These are phyloP conservation scores for Penicillium paxilli DNA, from an alignment of 495 filamentous ascomycete genomes.

Conservation along the genomic window DNA sequence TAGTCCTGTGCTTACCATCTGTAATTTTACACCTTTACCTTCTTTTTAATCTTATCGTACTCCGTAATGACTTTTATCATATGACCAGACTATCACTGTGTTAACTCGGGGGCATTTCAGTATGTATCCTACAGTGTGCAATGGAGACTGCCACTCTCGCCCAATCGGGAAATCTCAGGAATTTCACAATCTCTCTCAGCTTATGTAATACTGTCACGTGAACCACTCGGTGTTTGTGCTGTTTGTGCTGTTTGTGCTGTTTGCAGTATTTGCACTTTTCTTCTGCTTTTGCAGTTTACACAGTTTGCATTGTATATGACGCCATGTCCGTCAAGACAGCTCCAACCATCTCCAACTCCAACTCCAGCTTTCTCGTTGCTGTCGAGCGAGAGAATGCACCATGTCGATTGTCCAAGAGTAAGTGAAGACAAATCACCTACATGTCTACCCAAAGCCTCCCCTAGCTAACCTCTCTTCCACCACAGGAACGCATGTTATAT, in stretches of 20 bases:
- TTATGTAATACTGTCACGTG: not conserved
- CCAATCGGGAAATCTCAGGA: not conserved
- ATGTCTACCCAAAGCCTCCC: not conserved
- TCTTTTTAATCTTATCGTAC: no score
- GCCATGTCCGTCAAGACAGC: slow-evolving; percentile 2
- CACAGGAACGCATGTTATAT: slow-evolving; percentile 74
- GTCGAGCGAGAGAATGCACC: slow-evolving; percentile 6
- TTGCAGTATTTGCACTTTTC: not conserved
- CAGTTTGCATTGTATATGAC: slow-evolving; percentile 15
- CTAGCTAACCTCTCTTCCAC: not conserved
- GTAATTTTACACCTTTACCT: no score
- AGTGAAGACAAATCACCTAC: slow-evolving; percentile 2
- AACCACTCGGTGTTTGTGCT: not conserved
- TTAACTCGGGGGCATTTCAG: not conserved
- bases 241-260: slow-evolving; percentile 16
- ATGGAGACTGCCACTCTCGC: not conserved
- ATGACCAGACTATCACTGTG: not conserved
- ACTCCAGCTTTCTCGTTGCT: not conserved
- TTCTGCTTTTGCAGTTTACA: slow-evolving; percentile 14
- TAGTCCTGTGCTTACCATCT: no score
- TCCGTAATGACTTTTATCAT: no score
- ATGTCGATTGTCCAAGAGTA: slow-evolving; percentile 27
- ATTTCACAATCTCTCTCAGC: not conserved
- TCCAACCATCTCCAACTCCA: not conserved
- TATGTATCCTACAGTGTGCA: not conserved